Conservation (phyloP, 352 stramenopile genomes). For the Thalassiosira hispida region DNA sequence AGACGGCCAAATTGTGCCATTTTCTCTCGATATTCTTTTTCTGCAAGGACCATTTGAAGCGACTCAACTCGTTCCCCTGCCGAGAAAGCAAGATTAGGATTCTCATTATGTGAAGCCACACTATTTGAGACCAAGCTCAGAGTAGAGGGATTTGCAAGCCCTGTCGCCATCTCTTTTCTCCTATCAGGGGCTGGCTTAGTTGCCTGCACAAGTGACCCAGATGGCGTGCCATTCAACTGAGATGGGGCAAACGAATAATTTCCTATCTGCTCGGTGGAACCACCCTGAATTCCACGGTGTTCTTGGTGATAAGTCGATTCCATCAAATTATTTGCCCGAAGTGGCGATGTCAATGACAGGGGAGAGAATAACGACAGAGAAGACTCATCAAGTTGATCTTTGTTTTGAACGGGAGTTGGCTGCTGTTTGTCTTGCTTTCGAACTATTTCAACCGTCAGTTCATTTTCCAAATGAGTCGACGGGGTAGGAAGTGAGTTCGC, state of each 20-base stretch:
- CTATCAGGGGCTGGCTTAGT: not conserved
- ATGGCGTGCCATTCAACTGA: constrained; percentile 1
- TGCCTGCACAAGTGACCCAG: not conserved
- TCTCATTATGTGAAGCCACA: constrained; percentile 12
- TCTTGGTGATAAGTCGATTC: not conserved
- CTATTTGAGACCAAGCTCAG: constrained; percentile 3
- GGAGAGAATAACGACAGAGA: constrained; percentile 25
- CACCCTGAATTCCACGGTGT: not conserved
- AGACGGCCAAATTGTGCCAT: constrained; percentile 40
- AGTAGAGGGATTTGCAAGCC: constrained; percentile 10
- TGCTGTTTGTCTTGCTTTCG: not conserved
- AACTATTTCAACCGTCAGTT: not conserved
- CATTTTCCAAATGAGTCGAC: not conserved
- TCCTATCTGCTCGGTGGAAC: not conserved
- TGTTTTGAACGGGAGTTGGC: constrained; percentile 26
- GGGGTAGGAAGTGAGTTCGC: not conserved
- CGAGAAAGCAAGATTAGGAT: not conserved
- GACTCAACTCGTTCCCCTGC: not conserved
- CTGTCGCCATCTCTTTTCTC: not conserved
- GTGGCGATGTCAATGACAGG: constrained; percentile 39
- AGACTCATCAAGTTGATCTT: constrained; percentile 5
- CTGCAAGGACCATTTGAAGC: constrained; percentile 27
- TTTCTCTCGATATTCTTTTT: constrained; percentile 49
- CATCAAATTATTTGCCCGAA: constrained; percentile 19
- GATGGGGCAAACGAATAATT: constrained; percentile 12